phyloP scores from a whole-genome alignment of 1,284 basidiomycete species.

The Ganoderma lucidum region DNA sequence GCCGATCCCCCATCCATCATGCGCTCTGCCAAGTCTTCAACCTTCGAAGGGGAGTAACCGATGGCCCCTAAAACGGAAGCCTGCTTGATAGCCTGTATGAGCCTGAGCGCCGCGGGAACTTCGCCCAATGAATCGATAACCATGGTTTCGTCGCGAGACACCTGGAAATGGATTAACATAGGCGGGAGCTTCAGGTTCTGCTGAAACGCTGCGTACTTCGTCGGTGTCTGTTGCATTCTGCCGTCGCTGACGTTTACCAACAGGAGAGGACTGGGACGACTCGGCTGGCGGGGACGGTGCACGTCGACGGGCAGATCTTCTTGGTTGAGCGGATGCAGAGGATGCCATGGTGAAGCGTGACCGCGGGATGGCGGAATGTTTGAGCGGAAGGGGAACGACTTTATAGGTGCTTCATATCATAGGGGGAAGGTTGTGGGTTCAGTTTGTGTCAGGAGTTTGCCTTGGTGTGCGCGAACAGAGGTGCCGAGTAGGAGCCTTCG shows the following conservation, averaged over 20 bases:
- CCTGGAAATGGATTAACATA: background rate
- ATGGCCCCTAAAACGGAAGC: background rate
- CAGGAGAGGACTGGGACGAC: background rate
- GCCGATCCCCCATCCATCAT: background rate
- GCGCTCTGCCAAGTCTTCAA: background rate
- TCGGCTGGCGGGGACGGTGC: background rate
- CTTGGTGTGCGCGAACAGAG: background rate
- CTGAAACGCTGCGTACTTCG: background rate
- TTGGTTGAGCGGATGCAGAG: background rate
- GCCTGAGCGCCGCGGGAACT: constrained; percentile 1
- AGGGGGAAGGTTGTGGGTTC: background rate
- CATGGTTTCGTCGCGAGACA: background rate
- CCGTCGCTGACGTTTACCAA: background rate
- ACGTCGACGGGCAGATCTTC: background rate
- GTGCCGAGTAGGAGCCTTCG: constrained; percentile 1
- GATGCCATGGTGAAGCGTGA: background rate
- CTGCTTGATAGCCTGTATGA: constrained; percentile 4
- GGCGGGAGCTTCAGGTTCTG: background rate
- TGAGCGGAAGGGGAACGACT: background rate
- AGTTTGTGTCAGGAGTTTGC: background rate
- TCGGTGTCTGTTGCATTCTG: background rate
- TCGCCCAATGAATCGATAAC: background rate
- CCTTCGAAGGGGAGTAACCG: constrained; percentile 6
- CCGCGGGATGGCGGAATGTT: background rate
- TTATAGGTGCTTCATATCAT: background rate